These are phyloP conservation scores for Talaromyces sp. DNA, from an alignment of 2,329 filamentous ascomycete genomes.

Conservation along the genomic window DNA sequence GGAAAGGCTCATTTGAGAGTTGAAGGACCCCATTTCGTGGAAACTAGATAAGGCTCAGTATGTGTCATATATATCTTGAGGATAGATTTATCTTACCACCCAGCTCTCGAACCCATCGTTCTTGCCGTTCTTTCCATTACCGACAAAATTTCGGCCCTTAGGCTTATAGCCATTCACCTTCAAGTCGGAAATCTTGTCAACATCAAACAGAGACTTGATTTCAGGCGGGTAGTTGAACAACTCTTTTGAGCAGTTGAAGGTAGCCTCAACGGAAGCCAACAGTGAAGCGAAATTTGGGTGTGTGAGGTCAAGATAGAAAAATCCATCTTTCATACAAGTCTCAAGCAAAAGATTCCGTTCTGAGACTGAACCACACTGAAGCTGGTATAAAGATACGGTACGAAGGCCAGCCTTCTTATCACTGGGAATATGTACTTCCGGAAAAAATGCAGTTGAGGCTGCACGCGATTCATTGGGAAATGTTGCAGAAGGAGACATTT, in stretches of 20 bases:
- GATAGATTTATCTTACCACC: neutral
- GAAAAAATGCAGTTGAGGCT: neutral
- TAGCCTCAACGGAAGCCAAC: neutral
- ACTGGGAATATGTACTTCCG: slow-evolving; percentile 2
- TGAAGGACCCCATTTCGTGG: slow-evolving; percentile 2
- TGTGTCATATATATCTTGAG: neutral
- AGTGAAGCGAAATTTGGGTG: neutral
- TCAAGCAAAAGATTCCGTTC: neutral
- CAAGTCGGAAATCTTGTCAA: slow-evolving; percentile 7
- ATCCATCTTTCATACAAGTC: neutral
- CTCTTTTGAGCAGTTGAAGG: slow-evolving; percentile 7
- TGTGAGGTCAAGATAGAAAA: neutral
- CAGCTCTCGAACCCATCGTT: slow-evolving; percentile 9
- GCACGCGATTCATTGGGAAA: no score
- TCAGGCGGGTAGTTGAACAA: slow-evolving; percentile 6
- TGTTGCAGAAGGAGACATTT: no score
- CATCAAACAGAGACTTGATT: slow-evolving; percentile 6
- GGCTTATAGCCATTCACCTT: slow-evolving; percentile 9
- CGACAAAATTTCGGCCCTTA: neutral
- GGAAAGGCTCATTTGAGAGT: slow-evolving; percentile 11
- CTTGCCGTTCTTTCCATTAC: slow-evolving; percentile 4
- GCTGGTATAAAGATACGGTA: neutral
- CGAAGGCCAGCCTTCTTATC: neutral
- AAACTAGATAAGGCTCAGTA: neutral
- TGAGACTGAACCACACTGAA: neutral